phyloP scores from a whole-genome alignment of 305 asterid species.

The Coffea humblotiana region DNA sequence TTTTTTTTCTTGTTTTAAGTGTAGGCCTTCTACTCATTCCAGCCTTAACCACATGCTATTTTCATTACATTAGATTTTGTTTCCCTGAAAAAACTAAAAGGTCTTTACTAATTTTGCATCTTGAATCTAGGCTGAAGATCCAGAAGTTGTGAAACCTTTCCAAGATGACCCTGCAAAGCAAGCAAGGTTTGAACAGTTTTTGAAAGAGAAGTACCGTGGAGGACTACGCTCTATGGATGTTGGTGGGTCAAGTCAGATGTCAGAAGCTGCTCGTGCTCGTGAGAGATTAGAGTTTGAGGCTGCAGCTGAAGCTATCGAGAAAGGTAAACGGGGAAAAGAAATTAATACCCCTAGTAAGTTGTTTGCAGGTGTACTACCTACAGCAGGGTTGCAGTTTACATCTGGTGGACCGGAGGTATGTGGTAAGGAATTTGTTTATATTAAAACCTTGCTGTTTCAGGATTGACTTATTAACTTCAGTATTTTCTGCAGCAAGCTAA shows the following conservation, averaged over 20 bases:
- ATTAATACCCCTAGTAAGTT: slow-evolving; percentile 46
- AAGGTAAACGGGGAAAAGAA: slow-evolving; percentile 51
- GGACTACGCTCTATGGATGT: slow-evolving; percentile 88
- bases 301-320: slow-evolving; percentile 62
- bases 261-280: slow-evolving; percentile 98
- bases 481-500: slow-evolving; percentile 45
- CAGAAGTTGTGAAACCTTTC: slow-evolving; percentile 63
- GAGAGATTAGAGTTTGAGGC: slow-evolving; percentile 92
- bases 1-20: not conserved
- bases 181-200: slow-evolving; percentile 87
- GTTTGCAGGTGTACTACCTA: slow-evolving; percentile 46
- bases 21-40: not conserved
- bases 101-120: slow-evolving; percentile 7
- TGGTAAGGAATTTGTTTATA: slow-evolving; percentile 22
- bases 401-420: slow-evolving; percentile 64
- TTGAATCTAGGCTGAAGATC: slow-evolving; percentile 49
- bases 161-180: slow-evolving; percentile 79
- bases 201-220: slow-evolving; percentile 93
- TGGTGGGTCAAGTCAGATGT: slow-evolving; percentile 83
- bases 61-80: not conserved
- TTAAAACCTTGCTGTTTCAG: slow-evolving; percentile 19
- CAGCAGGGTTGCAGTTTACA: slow-evolving; percentile 73
- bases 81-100: too few species aligned
- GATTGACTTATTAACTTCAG: slow-evolving; percentile 17
- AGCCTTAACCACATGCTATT: not conserved